phyloP scores from a whole-genome alignment of 2,329 filamentous ascomycete species.

The Epichloe amarillans region DNA sequence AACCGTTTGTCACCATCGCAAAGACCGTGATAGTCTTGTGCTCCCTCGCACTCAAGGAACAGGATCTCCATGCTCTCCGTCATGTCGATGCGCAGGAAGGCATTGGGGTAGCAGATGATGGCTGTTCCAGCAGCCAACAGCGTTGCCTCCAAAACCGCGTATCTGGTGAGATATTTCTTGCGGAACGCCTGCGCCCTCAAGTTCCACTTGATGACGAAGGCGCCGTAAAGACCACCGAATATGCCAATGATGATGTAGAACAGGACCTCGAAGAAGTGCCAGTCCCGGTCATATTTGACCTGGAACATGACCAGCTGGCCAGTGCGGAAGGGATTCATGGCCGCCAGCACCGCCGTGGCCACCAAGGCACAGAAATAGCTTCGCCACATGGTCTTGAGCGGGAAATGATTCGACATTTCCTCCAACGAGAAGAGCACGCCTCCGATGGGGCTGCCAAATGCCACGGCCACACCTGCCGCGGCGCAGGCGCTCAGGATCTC shows the following conservation, averaged over 20 bases:
- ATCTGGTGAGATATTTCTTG: constrained; percentile 77
- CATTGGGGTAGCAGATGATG: constrained; percentile 91
- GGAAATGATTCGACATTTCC: constrained; percentile 95
- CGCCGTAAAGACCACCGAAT: constrained; percentile 90
- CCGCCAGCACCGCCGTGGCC: constrained; percentile 79
- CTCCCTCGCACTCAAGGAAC: constrained; percentile 84
- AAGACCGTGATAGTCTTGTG: constrained; percentile 76
- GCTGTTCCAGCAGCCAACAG: constrained; percentile 73
- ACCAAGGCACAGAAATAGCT: constrained; percentile 97
- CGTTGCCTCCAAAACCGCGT: constrained; percentile 77
- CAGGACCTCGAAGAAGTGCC: constrained; percentile 93
- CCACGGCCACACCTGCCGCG: constrained; percentile 87
- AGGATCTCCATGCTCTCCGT: constrained; percentile 98
- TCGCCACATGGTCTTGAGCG: constrained; percentile 92
- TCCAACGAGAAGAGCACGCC: constrained; percentile 93
- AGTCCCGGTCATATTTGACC: constrained; percentile 85
- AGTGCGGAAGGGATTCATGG: constrained; percentile 95
- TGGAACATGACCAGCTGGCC: constrained; percentile 99
- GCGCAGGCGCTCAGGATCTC: constrained; percentile 93
- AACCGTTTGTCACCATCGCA: constrained; percentile 69
- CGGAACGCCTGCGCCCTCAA: constrained; percentile 80
- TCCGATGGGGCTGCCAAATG: constrained; percentile 93
- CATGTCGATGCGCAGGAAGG: constrained; percentile 94
- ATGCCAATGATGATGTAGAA: constrained; percentile 87
- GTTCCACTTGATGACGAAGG: constrained; percentile 97